phyloP scores from a whole-genome alignment of 192 early-diverging fungal genomes.

The Backusella parvicylindrica region DNA sequence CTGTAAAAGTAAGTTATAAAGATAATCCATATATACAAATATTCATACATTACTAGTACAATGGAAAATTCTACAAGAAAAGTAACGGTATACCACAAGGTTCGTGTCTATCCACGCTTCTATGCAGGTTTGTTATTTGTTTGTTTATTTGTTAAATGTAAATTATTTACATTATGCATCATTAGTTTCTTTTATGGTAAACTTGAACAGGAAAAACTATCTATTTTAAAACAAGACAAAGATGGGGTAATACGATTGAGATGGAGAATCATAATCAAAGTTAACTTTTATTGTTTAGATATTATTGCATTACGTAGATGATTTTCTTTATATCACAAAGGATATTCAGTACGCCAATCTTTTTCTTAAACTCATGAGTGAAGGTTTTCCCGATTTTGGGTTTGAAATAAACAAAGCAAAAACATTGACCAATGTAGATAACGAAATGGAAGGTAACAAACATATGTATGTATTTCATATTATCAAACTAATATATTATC shows the following conservation, averaged over 20 bases:
- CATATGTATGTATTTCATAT: background rate
- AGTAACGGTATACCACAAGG: background rate
- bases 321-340: conserved; percentile 11
- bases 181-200: background rate
- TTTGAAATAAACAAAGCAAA: background rate
- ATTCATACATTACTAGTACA: background rate
- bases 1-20: background rate
- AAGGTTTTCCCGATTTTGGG: background rate
- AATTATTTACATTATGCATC: background rate
- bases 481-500: background rate
- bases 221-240: background rate
- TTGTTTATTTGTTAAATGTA: background rate
- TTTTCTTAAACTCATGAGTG: background rate
- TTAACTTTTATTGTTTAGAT: too few species aligned
- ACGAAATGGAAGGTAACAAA: background rate
- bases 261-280: too few species aligned
- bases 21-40: too few species aligned
- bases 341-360: background rate
- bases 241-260: conserved; percentile 8
- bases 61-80: background rate
- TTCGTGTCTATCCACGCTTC: background rate
- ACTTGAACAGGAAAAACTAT: background rate
- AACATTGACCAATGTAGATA: background rate
- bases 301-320: background rate
- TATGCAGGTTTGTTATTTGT: background rate